Percentiles rank a stretch among this genome's conserved stretches.
Evolutionary conservation across 139 green algal genomes (phyloP).

Genomic region (Penium margaritaceum): DNA sequence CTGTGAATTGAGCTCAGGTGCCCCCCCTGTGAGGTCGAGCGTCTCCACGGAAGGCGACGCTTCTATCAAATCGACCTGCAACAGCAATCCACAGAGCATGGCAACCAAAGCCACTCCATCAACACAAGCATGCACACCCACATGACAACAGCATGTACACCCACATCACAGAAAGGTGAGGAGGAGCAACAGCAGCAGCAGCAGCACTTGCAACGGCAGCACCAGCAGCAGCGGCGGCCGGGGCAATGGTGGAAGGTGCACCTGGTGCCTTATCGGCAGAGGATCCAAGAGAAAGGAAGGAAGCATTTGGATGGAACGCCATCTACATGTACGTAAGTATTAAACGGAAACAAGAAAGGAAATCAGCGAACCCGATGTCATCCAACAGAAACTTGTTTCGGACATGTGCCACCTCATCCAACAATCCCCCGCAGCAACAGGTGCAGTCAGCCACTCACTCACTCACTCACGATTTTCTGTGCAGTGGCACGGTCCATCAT

Average conservation of each 20-base stretch:
- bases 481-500: slow-evolving; percentile 57
- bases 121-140: too few species aligned
- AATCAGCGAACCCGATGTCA: too few species aligned
- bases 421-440: too few species aligned
- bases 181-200: neutral
- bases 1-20: slow-evolving; percentile 77
- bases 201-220: neutral
- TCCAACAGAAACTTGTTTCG: too few species aligned
- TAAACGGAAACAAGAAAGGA: neutral
- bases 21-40: slow-evolving; percentile 88
- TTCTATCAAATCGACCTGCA: slow-evolving; percentile 60
- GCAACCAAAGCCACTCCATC: too few species aligned
- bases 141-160: too few species aligned
- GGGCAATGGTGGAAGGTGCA: neutral
- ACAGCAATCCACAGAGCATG: neutral
- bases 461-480: slow-evolving; percentile 20
- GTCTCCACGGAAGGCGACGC: slow-evolving; percentile 51
- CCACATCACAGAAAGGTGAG: too few species aligned
- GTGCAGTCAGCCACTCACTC: too few species aligned
- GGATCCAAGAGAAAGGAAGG: neutral
- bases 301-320: neutral
- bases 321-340: neutral
- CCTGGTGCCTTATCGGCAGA: too few species aligned
- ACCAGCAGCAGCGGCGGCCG: neutral
- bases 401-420: too few species aligned